Conservation (phyloP, 2,329 filamentous ascomycete genomes). For the Fusarium continuum region DNA sequence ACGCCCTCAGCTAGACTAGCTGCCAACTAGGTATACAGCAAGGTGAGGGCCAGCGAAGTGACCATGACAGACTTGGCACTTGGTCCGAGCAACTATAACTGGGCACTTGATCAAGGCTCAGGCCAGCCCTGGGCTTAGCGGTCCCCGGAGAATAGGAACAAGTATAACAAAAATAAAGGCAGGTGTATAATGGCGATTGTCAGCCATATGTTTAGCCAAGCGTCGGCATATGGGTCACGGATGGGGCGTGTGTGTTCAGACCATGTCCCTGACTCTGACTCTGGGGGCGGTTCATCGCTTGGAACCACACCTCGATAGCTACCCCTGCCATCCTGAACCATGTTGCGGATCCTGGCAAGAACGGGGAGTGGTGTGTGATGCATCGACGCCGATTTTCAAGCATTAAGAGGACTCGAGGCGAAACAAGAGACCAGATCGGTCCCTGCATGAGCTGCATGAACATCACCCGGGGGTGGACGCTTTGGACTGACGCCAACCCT, state of each 20-base stretch:
- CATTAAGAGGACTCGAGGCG: background rate
- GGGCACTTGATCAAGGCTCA: slow-evolving; percentile 16
- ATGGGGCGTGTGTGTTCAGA: slow-evolving; percentile 5
- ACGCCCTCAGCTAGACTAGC: slow-evolving; percentile 33
- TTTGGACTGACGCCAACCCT: slow-evolving; percentile 21
- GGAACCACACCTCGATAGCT: slow-evolving; percentile 16
- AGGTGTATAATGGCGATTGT: background rate
- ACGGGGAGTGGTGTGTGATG: slow-evolving; percentile 20
- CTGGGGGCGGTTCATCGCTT: slow-evolving; percentile 6
- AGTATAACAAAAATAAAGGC: slow-evolving; percentile 25
- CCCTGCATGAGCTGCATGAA: slow-evolving; percentile 39
- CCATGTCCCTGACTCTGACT: slow-evolving; percentile 15
- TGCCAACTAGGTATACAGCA: slow-evolving; percentile 30
- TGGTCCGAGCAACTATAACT: slow-evolving; percentile 3
- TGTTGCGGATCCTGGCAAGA: slow-evolving; percentile 26
- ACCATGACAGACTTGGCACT: slow-evolving; percentile 15
- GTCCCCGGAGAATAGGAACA: slow-evolving; percentile 4
- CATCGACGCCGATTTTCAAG: background rate
- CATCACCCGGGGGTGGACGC: slow-evolving; percentile 29
- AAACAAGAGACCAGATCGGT: slow-evolving; percentile 21
- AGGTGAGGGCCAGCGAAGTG: background rate
- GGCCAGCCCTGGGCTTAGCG: slow-evolving; percentile 1
- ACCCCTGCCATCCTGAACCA: slow-evolving; percentile 16
- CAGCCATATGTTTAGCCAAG: slow-evolving; percentile 3
- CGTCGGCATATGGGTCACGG: slow-evolving; percentile 16